Conservation (phyloP, 345 rosid species). For the Draba incana region DNA sequence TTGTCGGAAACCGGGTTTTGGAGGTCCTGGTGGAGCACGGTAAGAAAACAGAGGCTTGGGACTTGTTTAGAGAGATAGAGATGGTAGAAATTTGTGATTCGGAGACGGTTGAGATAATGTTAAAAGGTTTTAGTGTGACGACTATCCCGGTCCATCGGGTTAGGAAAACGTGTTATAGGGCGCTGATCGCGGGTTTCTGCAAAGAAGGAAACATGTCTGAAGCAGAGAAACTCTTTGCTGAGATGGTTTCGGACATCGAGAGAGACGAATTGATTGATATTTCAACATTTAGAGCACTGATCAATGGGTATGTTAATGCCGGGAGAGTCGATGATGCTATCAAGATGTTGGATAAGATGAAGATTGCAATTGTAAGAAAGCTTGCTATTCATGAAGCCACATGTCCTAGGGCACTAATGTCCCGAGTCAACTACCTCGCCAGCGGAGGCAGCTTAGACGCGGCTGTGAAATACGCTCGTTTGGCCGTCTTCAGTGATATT, state of each 20-base stretch:
- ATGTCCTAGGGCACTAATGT: too few species aligned
- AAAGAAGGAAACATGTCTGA: not conserved
- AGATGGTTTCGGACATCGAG: not conserved
- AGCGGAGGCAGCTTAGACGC: not conserved
- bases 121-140: not conserved
- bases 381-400: too few species aligned
- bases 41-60: constrained; percentile 11
- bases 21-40: not conserved
- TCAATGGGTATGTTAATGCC: not conserved
- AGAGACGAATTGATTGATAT: not conserved
- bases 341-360: too few species aligned
- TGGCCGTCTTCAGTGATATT: not conserved
- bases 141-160: not conserved
- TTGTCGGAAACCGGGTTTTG: too few species aligned
- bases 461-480: constrained; percentile 10
- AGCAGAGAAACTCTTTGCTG: constrained; percentile 6
- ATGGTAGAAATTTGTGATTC: not conserved
- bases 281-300: not conserved
- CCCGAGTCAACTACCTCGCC: not conserved
- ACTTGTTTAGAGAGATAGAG: not conserved
- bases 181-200: not conserved
- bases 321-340: too few species aligned
- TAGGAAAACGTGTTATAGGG: not conserved
- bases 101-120: not conserved
- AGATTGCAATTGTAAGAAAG: too few species aligned